Conservation (phyloP, 345 rosid genomes). For the Sonneratia caseolaris region DNA sequence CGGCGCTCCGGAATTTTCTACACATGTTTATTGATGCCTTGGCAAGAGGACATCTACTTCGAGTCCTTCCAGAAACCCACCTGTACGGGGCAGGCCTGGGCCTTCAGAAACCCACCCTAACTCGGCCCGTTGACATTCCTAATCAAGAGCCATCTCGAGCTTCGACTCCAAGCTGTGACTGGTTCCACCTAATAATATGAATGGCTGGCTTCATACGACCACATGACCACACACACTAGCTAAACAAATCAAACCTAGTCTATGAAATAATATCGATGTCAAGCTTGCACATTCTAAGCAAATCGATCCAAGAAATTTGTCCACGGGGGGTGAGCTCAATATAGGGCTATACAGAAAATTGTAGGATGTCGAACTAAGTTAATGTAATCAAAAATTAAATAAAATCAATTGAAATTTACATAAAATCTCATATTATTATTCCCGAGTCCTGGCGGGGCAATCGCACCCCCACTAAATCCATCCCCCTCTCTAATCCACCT, state of each 20-base stretch:
- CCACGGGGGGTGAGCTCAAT: no score
- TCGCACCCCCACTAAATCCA: no score
- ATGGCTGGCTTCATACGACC: not conserved
- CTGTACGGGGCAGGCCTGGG: not conserved
- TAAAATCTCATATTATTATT: no score
- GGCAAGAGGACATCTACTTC: slow-evolving; percentile 3
- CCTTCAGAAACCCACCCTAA: not conserved
- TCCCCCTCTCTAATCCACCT: not conserved
- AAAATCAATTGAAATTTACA: no score
- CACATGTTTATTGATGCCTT: slow-evolving; percentile 21
- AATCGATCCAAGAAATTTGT: no score
- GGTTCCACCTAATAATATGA: not conserved
- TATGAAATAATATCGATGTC: not conserved
- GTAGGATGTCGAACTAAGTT: no score
- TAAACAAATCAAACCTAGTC: not conserved
- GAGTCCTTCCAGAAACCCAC: slow-evolving; percentile 13
- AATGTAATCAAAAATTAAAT: no score
- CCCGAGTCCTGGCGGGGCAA: no score
- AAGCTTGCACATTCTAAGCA: not conserved
- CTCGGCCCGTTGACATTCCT: no score
- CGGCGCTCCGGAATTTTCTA: slow-evolving; percentile 9
- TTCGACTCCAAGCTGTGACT: slow-evolving; percentile 3
- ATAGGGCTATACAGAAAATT: no score
- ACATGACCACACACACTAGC: not conserved
- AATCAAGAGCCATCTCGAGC: not conserved